Evolutionary conservation across 768 basidiomycete species (phyloP), one percentile per base, ranked within the genome.

Genomic region (Boletellus sp.): DNA sequence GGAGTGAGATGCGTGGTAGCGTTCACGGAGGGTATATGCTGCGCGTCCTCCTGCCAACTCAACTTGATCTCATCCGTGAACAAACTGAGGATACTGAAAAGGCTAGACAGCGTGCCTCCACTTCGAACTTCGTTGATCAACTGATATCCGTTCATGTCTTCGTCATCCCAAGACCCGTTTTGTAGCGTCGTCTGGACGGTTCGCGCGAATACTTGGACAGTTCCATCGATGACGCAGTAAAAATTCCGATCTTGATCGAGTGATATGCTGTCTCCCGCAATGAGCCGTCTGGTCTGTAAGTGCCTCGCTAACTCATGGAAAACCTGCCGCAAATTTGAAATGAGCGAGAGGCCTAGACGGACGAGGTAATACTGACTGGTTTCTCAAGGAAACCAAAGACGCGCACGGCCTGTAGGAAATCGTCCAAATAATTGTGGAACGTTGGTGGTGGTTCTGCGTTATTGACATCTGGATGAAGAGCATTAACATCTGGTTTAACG

Each of bases 141-240:
- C 62, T 98, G 93, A 69, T 94, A 97, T 2, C 95, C 94, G 55
- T 96, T 95, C 80, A 90, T 88, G 45, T 90, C 85, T 61, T 90
- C 89, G 47, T 85, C 82, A 34, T 90, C 90, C 84, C 85, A 90
- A 12, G 78, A 70, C 36, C 79, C 80, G 47, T 78, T 77, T 45
- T 70, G 73, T 26, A 76, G 74, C 11, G 72, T 61, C 12, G 72
- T 70, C 54, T 79, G 77, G 6, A 80, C 83, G 1, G 84, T 83
- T 51, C 81, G 80, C 15, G 90, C 90, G 65, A 80, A 96, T 11
- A 98, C 92, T 62, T 99, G 92, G 13, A 95, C 95, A 53, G 80
- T 87, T n/a, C 96, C 96, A 66, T 99, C 96, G 28, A 98, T 87
- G 31, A 99, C 95, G 65, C 93, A 97, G 69, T 97, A 98, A 70